A percentile compares a stretch with the other conserved stretches of the same genome.
Conservation (phyloP, 2,329 filamentous ascomycete genomes). For the Aspergillus pseudoviridinutans region DNA sequence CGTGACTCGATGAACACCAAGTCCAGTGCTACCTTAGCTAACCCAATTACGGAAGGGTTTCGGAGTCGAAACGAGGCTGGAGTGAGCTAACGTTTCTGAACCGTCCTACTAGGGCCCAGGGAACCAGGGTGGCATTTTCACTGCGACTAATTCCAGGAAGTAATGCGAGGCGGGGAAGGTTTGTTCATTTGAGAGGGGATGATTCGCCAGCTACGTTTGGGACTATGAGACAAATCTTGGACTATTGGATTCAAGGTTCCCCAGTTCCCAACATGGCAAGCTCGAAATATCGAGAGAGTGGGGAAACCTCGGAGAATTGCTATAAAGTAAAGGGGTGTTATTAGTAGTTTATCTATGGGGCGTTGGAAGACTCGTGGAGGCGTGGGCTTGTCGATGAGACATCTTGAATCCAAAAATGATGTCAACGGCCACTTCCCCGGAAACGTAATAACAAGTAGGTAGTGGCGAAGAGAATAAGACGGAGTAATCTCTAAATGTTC, state of each 20-base stretch:
- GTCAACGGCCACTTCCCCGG: not conserved
- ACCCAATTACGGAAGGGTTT: not conserved
- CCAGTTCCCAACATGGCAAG: not conserved
- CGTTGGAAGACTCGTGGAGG: not conserved
- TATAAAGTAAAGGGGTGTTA: not conserved
- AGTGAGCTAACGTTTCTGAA: not conserved
- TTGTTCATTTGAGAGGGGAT: not conserved
- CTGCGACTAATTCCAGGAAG: conserved; percentile 4
- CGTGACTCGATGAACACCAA: not conserved
- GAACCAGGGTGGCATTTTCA: not conserved
- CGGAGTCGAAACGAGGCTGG: not conserved
- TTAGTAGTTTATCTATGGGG: not conserved
- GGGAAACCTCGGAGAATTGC: conserved; percentile 17
- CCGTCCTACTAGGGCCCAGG: not conserved
- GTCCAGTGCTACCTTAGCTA: not conserved
- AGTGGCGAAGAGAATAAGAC: no score
- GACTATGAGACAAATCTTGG: conserved; percentile 12
- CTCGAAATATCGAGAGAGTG: not conserved
- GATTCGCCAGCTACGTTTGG: conserved; percentile 1
- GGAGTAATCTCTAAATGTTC: no score
- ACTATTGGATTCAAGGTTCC: conserved; percentile 13
- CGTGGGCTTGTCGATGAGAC: not conserved
- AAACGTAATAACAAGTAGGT: not conserved
- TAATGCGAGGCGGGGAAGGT: conserved; percentile 5
- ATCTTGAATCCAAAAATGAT: not conserved